Evolutionary conservation across 306 rosid genomes (phyloP).

Genomic region (Erythrophleum fordii): DNA sequence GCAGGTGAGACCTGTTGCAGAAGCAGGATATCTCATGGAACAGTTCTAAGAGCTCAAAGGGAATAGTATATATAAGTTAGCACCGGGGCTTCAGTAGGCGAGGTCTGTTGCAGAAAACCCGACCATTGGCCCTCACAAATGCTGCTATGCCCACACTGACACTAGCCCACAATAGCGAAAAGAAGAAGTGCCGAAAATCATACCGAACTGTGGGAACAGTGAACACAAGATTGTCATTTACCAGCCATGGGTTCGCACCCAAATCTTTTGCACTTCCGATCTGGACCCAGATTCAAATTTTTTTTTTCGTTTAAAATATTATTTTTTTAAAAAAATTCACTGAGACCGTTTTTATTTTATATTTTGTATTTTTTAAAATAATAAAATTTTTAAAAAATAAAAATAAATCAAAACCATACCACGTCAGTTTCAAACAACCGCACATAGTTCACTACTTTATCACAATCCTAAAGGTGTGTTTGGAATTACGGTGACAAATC

Average conservation of each 20-base stretch:
- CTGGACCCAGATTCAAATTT: too few relatives aligned
- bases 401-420: too few relatives aligned
- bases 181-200: conserved; percentile 82
- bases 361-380: too few relatives aligned
- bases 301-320: too few relatives aligned
- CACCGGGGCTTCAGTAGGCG: conserved; percentile 74
- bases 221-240: conserved; percentile 4
- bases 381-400: too few relatives aligned
- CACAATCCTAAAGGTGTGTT: not conserved
- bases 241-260: conserved; percentile 13
- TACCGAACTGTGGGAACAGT: conserved; percentile 60
- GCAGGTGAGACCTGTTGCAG: conserved; percentile 39
- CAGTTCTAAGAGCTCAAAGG: conserved; percentile 22
- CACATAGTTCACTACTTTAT: not conserved
- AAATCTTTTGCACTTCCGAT: too few relatives aligned
- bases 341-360: too few relatives aligned
- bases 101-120: conserved; percentile 92
- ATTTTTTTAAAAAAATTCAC: too few relatives aligned
- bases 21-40: conserved; percentile 37
- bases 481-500: too few relatives aligned
- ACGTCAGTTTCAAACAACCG: conserved; percentile 17
- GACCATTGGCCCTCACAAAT: conserved; percentile 88
- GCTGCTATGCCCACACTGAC: conserved; percentile 77
- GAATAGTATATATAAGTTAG: conserved; percentile 34
- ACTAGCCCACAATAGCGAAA: conserved; percentile 86